Evolutionary conservation across 495 filamentous ascomycete genomes (phyloP).

Genomic region (Penicillium ochrochloron): DNA sequence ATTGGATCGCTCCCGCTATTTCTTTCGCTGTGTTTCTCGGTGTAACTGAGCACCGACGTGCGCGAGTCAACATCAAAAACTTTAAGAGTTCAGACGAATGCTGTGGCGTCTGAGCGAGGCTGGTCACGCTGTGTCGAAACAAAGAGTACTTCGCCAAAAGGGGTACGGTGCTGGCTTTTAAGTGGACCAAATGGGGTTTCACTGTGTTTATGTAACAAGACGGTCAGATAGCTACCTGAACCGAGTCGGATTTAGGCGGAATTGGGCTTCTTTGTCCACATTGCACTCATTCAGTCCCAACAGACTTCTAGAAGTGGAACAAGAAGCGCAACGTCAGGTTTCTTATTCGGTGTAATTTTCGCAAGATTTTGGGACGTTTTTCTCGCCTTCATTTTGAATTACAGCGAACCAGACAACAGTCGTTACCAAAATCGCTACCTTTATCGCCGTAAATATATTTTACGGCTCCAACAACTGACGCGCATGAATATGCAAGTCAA

Average conservation of each 20-base stretch:
- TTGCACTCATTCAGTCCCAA: neutral
- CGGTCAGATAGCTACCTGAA: neutral
- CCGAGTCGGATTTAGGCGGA: neutral
- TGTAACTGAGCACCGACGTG: slow-evolving; percentile 10
- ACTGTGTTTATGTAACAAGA: too few relatives aligned
- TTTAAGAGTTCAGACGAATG: too few relatives aligned
- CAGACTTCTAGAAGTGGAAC: neutral
- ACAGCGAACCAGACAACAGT: neutral
- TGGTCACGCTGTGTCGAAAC: neutral
- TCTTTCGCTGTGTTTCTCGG: slow-evolving; percentile 12
- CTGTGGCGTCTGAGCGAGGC: too few relatives aligned
- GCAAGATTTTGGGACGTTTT: neutral
- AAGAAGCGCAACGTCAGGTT: neutral
- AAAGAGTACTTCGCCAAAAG: neutral
- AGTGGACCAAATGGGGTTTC: neutral
- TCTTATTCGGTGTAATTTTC: neutral
- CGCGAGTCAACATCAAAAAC: neutral
- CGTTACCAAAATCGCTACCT: neutral
- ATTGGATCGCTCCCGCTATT: slow-evolving; percentile 10
- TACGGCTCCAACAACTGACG: too few relatives aligned
- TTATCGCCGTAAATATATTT: neutral
- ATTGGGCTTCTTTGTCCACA: neutral
- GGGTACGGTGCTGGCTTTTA: neutral
- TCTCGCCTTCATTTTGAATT: neutral
- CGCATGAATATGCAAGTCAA: too few relatives aligned